These are phyloP conservation scores for Phytopythium cucurbitacearum DNA, from an alignment of 352 stramenopile species.

Conservation along the genomic window DNA sequence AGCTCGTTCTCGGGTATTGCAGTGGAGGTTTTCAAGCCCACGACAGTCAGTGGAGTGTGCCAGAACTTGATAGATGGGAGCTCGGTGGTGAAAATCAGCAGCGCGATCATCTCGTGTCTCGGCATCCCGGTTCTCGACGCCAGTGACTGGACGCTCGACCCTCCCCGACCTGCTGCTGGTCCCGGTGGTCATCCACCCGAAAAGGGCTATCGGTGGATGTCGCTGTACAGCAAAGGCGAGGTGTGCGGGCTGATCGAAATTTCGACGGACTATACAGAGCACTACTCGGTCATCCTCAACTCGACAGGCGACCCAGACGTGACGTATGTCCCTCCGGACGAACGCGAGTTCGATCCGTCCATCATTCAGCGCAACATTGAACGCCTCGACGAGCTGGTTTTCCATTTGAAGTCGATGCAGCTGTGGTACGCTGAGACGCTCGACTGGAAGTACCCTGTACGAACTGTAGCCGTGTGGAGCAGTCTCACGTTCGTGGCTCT, in stretches of 20 bases:
- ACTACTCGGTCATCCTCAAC: neutral
- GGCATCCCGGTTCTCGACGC: neutral
- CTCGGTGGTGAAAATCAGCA: neutral
- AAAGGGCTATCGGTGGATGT: neutral
- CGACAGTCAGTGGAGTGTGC: no score
- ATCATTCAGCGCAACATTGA: slow-evolving; percentile 37
- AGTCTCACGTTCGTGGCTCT: neutral
- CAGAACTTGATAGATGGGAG: neutral
- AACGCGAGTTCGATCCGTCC: slow-evolving; percentile 23
- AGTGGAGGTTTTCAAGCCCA: neutral
- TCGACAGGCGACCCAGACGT: slow-evolving; percentile 11
- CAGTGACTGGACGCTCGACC: neutral
- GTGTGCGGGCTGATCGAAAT: neutral
- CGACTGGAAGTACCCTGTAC: slow-evolving; percentile 23
- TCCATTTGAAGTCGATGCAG: slow-evolving; percentile 9
- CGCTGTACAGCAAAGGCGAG: neutral
- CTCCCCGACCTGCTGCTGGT: neutral
- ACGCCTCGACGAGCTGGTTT: slow-evolving; percentile 24
- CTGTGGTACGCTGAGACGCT: slow-evolving; percentile 15
- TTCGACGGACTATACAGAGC: neutral
- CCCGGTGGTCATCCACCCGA: neutral
- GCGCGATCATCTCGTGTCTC: neutral
- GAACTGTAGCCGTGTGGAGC: slow-evolving; percentile 16
- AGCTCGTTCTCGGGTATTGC: slow-evolving; percentile 4
- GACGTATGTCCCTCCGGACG: slow-evolving; percentile 18